A percentile compares a stretch with the other conserved stretches of the same genome.
phyloP scores from a whole-genome alignment of 106 monocot genomes.

The Allium cepa region DNA sequence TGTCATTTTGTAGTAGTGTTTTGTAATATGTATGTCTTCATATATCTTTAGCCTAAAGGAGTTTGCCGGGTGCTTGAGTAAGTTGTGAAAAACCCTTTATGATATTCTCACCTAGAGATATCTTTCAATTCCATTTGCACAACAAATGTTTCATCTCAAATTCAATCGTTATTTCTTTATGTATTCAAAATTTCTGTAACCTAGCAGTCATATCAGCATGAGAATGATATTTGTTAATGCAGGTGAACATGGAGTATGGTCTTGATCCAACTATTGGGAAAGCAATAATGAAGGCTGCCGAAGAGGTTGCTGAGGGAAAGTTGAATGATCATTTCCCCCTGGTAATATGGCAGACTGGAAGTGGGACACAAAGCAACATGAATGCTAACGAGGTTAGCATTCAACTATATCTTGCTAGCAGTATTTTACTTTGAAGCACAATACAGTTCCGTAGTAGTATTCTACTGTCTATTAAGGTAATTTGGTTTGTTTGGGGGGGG shows the following conservation, averaged over 20 bases:
- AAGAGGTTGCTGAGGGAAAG: conserved; percentile 93
- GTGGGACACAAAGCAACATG: conserved; percentile 99
- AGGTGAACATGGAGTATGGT: conserved; percentile 97
- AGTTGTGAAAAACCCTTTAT: too few species aligned
- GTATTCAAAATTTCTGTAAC: not conserved
- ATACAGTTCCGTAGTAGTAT: too few species aligned
- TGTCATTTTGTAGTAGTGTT: too few species aligned
- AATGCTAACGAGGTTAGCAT: conserved; percentile 90
- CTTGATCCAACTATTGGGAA: conserved; percentile 82
- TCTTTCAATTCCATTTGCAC: too few species aligned
- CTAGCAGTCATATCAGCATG: not conserved
- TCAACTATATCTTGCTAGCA: not conserved
- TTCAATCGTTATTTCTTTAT: not conserved
- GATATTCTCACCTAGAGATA: too few species aligned
- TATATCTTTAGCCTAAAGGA: too few species aligned
- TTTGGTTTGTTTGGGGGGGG: too few species aligned
- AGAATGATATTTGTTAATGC: conserved; percentile 9
- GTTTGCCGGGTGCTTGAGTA: too few species aligned
- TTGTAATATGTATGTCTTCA: too few species aligned
- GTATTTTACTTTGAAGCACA: too few species aligned
- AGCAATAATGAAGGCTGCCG: conserved; percentile 93
- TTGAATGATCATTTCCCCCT: conserved; percentile 97
- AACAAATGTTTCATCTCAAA: not conserved
- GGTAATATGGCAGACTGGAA: conserved; percentile 99
- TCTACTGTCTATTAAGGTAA: too few species aligned